Percentiles rank a stretch among this genome's conserved stretches.
Evolutionary conservation across 2,329 filamentous ascomycete species (phyloP).

Genomic region (Cladorrhinum sp.): DNA sequence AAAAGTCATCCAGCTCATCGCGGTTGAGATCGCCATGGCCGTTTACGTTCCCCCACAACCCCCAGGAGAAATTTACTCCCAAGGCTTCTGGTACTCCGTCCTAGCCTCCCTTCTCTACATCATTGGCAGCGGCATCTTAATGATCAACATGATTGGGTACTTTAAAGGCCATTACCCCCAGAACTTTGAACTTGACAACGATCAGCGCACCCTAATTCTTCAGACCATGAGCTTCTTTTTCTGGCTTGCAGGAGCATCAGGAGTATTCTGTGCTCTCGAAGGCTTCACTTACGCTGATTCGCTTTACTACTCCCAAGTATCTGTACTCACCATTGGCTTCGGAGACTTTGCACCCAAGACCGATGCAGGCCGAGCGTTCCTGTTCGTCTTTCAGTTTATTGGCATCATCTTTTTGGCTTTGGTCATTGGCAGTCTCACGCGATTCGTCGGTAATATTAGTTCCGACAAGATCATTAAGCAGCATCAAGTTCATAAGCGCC

Average conservation of each 20-base stretch:
- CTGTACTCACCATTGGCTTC: conserved; percentile 57
- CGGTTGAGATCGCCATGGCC: conserved; percentile 55
- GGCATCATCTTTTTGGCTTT: conserved; percentile 69
- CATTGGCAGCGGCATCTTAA: conserved; percentile 58
- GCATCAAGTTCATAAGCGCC: conserved; percentile 54
- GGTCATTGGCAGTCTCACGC: conserved; percentile 62
- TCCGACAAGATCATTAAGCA: conserved; percentile 60
- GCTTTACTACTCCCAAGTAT: conserved; percentile 60
- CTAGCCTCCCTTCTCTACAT: conserved; percentile 62
- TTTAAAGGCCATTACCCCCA: conserved; percentile 67
- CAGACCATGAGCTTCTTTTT: conserved; percentile 69
- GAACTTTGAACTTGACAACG: conserved; percentile 62
- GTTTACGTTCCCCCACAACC: conserved; percentile 46
- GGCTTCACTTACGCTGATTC: conserved; percentile 59
- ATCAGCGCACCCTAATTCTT: conserved; percentile 66
- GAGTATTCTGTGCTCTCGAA: conserved; percentile 56
- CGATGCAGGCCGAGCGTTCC: conserved; percentile 52
- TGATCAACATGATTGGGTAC: conserved; percentile 69
- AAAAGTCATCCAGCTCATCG: conserved; percentile 48
- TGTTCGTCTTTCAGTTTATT: conserved; percentile 65
- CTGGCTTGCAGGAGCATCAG: conserved; percentile 64
- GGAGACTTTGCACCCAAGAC: conserved; percentile 58
- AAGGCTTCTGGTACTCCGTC: conserved; percentile 68
- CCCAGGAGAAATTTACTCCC: conserved; percentile 54
- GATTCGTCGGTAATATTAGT: conserved; percentile 57